phyloP scores from a whole-genome alignment of 495 filamentous ascomycete species.

The Bryoglossum gracile region DNA sequence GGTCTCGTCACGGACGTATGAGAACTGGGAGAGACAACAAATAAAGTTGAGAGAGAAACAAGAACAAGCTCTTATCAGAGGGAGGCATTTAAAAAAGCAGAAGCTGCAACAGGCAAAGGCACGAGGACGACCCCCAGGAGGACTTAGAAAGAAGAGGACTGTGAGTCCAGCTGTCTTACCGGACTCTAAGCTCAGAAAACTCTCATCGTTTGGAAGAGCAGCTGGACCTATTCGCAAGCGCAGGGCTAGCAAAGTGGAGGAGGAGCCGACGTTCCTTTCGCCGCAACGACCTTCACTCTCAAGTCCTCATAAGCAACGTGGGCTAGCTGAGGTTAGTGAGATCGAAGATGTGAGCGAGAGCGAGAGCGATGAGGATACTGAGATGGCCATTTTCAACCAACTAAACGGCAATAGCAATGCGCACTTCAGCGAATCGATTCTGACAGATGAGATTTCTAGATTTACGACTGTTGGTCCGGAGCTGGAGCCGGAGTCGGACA shows the following conservation, averaged over 20 bases:
- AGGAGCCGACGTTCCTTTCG: background rate
- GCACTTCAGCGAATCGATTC: background rate
- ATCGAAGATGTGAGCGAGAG: constrained; percentile 4
- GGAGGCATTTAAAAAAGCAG: background rate
- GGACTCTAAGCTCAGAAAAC: background rate
- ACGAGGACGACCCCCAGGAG: background rate
- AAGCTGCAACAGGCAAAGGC: background rate
- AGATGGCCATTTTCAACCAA: constrained; percentile 6
- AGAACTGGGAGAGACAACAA: constrained; percentile 9
- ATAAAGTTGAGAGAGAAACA: background rate
- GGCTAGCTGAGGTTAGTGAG: constrained; percentile 6
- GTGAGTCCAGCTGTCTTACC: background rate
- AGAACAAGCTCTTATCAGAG: background rate
- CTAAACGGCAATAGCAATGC: background rate
- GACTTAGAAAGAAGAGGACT: background rate
- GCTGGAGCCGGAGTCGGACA: background rate
- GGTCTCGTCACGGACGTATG: constrained; percentile 17
- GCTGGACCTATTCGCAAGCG: background rate
- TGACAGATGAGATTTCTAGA: background rate
- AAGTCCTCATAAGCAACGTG: constrained; percentile 12
- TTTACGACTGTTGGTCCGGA: background rate
- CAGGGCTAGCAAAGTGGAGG: background rate
- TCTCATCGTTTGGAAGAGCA: background rate
- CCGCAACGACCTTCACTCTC: constrained; percentile 10
- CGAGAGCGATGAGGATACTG: constrained; percentile 1